Evolutionary conservation across 2,329 filamentous ascomycete species (phyloP).

Genomic region (Reticulascus tulasneorum): DNA sequence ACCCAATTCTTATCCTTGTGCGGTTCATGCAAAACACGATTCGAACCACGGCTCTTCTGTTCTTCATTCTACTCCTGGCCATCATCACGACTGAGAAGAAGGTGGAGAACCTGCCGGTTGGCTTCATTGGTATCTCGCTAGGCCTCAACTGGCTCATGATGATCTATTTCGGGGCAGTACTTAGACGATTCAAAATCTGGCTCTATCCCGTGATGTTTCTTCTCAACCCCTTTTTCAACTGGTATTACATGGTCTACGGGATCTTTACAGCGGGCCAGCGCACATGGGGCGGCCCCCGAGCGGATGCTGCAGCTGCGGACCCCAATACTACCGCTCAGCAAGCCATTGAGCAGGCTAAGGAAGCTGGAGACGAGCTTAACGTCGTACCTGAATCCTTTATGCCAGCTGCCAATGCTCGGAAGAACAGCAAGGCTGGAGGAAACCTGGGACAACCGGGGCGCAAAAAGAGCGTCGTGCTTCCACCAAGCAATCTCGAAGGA

Average conservation of each 20-base stretch:
- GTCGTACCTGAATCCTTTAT: conserved; percentile 83
- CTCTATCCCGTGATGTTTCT: conserved; percentile 95
- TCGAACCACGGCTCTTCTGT: conserved; percentile 85
- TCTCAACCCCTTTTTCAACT: conserved; percentile 95
- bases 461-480: conserved; percentile 60
- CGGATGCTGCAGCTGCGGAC: conserved; percentile 81
- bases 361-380: conserved; percentile 82
- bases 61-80: conserved; percentile 89
- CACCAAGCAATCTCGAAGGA: conserved; percentile 71
- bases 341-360: conserved; percentile 77
- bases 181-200: conserved; percentile 89
- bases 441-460: conserved; percentile 35
- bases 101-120: conserved; percentile 76
- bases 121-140: conserved; percentile 88
- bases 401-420: conserved; percentile 49
- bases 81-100: conserved; percentile 79
- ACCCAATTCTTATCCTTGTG: conserved; percentile 80
- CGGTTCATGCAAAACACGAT: conserved; percentile 97
- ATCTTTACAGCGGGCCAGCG: conserved; percentile 92
- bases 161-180: conserved; percentile 88
- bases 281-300: conserved; percentile 92
- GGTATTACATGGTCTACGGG: conserved; percentile 96
- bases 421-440: conserved; percentile 26
- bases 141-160: conserved; percentile 93
- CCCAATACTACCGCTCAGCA: conserved; percentile 71